These are phyloP conservation scores for Podospora australis DNA, from an alignment of 495 filamentous ascomycete genomes.

Conservation along the genomic window DNA sequence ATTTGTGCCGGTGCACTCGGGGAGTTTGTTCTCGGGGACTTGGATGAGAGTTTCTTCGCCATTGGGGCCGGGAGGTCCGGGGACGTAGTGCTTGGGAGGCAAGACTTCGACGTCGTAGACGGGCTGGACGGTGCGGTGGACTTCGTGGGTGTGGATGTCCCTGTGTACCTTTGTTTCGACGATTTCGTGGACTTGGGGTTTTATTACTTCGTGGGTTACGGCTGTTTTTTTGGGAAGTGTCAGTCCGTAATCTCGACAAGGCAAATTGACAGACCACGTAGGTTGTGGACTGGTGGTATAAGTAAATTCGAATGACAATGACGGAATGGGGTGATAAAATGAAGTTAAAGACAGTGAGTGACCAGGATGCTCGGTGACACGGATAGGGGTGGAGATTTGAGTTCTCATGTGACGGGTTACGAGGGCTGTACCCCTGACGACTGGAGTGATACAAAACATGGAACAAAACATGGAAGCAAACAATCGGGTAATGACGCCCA, in stretches of 20 bases:
- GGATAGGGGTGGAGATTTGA: no score
- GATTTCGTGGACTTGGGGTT: slow-evolving; percentile 39
- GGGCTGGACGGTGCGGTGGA: slow-evolving; percentile 47
- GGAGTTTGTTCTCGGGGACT: slow-evolving; percentile 4
- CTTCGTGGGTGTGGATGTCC: slow-evolving; percentile 51
- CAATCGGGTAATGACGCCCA: no score
- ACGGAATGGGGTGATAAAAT: no score
- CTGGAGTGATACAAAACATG: no score
- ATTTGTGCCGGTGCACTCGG: neutral
- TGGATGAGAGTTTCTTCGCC: slow-evolving; percentile 3
- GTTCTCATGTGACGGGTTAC: no score
- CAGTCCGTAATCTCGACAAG: neutral
- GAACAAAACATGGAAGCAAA: neutral
- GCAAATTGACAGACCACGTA: no score
- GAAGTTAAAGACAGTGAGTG: no score
- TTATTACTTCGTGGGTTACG: slow-evolving; percentile 49
- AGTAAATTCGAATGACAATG: no score
- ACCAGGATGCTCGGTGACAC: no score
- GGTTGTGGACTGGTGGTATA: no score
- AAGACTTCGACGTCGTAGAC: slow-evolving; percentile 41
- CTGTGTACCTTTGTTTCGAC: slow-evolving; percentile 45
- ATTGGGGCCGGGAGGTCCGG: no score
- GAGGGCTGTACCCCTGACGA: no score
- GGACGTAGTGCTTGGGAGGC: slow-evolving; percentile 20
- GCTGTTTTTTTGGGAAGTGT: slow-evolving; percentile 27